Evolutionary conservation across 73 alveolate genomes (phyloP).

Genomic region (Halteria grandinella): DNA sequence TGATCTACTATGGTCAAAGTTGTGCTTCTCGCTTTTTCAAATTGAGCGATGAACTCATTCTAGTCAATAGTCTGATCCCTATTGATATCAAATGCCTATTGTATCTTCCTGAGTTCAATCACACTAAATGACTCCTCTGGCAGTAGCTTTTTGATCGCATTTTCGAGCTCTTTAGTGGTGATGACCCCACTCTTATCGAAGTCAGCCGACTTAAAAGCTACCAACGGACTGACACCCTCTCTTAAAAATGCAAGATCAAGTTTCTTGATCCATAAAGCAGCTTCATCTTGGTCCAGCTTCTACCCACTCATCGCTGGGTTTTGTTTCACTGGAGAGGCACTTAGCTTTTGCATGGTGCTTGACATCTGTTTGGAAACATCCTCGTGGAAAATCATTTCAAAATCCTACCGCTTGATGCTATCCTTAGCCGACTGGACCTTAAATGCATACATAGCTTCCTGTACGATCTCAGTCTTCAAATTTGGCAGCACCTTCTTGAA

Average conservation of each 20-base stretch:
- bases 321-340: not conserved
- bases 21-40: slow-evolving; percentile 49
- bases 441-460: slow-evolving; percentile 39
- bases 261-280: slow-evolving; percentile 28
- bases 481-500: slow-evolving; percentile 45
- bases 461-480: slow-evolving; percentile 33
- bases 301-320: not conserved
- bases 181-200: slow-evolving; percentile 19
- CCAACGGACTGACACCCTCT: slow-evolving; percentile 42
- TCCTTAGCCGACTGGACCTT: not conserved
- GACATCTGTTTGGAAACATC: not conserved
- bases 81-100: slow-evolving; percentile 42
- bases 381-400: slow-evolving; percentile 10
- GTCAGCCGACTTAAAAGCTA: slow-evolving; percentile 59
- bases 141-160: slow-evolving; percentile 29
- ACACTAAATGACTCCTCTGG: slow-evolving; percentile 30
- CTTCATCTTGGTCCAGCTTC: slow-evolving; percentile 2
- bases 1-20: slow-evolving; percentile 7
- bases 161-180: slow-evolving; percentile 37
- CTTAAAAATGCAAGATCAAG: slow-evolving; percentile 52
- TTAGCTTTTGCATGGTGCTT: not conserved
- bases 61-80: slow-evolving; percentile 44
- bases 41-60: slow-evolving; percentile 21
- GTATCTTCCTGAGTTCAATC: slow-evolving; percentile 10
- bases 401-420: slow-evolving; percentile 2